These are phyloP conservation scores for Jacaranda mimosifolia DNA, from an alignment of 257 asterid genomes.

Conservation along the genomic window DNA sequence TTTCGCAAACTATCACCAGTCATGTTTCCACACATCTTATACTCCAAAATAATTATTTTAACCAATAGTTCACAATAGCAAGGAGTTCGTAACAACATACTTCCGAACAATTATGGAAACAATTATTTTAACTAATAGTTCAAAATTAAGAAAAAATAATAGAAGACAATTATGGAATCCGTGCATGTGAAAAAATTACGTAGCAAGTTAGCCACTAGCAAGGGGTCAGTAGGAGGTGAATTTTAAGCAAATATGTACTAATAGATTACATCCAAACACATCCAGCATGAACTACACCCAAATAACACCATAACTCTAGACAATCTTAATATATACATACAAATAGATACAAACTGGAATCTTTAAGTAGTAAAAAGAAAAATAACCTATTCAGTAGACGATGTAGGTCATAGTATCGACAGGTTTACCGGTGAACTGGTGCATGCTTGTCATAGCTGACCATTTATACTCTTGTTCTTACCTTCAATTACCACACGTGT, in stretches of 20 bases:
- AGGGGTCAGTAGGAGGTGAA: constrained; percentile 15
- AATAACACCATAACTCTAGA: constrained; percentile 35
- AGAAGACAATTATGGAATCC: constrained; percentile 33
- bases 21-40: too few species aligned
- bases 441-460: constrained; percentile 92
- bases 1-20: constrained; percentile 25
- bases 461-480: constrained; percentile 74
- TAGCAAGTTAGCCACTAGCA: constrained; percentile 26
- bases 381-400: constrained; percentile 90
- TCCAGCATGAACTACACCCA: too few species aligned
- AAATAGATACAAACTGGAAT: not conserved
- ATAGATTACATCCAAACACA: too few species aligned
- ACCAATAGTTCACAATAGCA: constrained; percentile 54
- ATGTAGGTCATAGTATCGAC: constrained; percentile 97
- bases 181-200: constrained; percentile 42
- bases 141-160: too few species aligned
- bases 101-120: too few species aligned
- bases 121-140: too few species aligned
- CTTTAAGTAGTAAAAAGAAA: too few species aligned
- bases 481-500: constrained; percentile 52
- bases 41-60: constrained; percentile 32
- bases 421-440: constrained; percentile 88
- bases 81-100: constrained; percentile 7
- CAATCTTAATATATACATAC: constrained; percentile 21
- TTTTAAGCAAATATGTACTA: too few species aligned